Conservation (phyloP, 345 rosid genomes). For the Citrus unshiu region DNA sequence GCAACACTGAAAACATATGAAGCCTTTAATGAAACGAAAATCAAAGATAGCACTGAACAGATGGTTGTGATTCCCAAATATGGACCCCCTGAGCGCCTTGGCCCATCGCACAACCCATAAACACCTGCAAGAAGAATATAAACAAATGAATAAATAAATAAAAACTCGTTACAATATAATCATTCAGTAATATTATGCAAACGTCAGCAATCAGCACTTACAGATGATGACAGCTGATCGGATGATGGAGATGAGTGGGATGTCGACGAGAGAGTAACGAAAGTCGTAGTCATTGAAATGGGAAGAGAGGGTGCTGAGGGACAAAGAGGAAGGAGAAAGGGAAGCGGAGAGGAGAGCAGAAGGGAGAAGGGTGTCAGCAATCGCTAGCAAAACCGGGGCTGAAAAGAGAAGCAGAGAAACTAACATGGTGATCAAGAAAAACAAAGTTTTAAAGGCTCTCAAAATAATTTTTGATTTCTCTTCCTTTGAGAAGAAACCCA, state of each 20-base stretch:
- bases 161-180: background rate
- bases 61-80: constrained; percentile 66
- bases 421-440: constrained; percentile 65
- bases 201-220: constrained; percentile 28
- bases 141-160: background rate
- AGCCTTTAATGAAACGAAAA: constrained; percentile 74
- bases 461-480: constrained; percentile 40
- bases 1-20: constrained; percentile 54
- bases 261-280: constrained; percentile 76
- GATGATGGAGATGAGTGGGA: constrained; percentile 68
- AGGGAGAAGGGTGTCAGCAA: constrained; percentile 81
- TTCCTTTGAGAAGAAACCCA: constrained; percentile 71
- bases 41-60: constrained; percentile 66
- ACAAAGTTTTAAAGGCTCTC: constrained; percentile 69
- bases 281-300: constrained; percentile 56
- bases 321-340: constrained; percentile 35
- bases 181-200: background rate
- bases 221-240: constrained; percentile 87
- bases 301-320: constrained; percentile 27
- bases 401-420: constrained; percentile 78
- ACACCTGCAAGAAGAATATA: constrained; percentile 43
- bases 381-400: constrained; percentile 71
- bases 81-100: constrained; percentile 69
- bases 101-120: constrained; percentile 86
- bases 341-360: constrained; percentile 73